A percentile compares a stretch with the other conserved stretches of the same genome.
phyloP scores from a whole-genome alignment of 495 filamentous ascomycete species.

The Parathielavia appendiculata region DNA sequence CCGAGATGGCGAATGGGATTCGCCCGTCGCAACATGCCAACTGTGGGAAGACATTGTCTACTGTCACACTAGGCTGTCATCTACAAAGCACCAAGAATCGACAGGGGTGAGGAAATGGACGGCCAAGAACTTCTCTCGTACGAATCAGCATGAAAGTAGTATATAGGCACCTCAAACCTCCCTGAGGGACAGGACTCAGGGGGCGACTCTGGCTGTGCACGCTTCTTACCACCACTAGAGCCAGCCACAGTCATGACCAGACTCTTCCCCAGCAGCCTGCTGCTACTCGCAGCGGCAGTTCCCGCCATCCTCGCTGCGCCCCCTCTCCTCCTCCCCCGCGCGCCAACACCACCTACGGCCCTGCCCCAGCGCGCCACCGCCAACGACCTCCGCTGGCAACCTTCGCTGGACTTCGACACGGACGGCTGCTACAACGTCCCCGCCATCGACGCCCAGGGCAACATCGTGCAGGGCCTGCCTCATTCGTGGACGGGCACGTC shows the following conservation, averaged over 20 bases:
- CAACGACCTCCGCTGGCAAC: constrained; percentile 41
- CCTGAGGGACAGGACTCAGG: no score
- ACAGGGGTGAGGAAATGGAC: no score
- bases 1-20: constrained; percentile 2
- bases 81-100: no score
- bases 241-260: constrained; percentile 5
- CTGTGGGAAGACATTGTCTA: no score
- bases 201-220: neutral
- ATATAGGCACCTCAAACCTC: no score
- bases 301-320: neutral
- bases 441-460: constrained; percentile 36
- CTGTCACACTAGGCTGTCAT: no score
- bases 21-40: neutral
- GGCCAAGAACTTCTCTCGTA: no score
- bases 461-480: constrained; percentile 36
- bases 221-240: neutral
- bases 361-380: constrained; percentile 39
- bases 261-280: constrained; percentile 6
- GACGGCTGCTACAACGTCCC: constrained; percentile 47
- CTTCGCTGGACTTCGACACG: constrained; percentile 43
- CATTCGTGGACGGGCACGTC: constrained; percentile 31
- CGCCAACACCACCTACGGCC: constrained; percentile 27
- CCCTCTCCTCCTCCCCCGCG: constrained; percentile 1
- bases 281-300: neutral
- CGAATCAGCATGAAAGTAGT: no score